A percentile compares a stretch with the other conserved stretches of the same genome.
phyloP scores from a whole-genome alignment of 164 flowering plant species.

The Malania oleifera region DNA sequence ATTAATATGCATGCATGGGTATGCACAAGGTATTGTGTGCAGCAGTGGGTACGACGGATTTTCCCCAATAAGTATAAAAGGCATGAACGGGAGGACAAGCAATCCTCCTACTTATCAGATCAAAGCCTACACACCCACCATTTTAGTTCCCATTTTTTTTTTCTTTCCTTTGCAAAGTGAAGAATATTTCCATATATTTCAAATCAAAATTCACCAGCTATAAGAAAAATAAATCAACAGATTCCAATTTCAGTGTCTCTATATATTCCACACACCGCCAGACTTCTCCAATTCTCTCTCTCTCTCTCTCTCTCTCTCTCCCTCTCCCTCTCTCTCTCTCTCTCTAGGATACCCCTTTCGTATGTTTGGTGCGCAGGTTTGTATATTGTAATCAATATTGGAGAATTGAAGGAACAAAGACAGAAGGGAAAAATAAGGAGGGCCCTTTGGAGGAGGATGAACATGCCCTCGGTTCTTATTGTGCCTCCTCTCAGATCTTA shows the following conservation, averaged over 20 bases:
- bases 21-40: not conserved
- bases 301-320: constrained; percentile 10
- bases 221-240: constrained; percentile 3
- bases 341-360: not conserved
- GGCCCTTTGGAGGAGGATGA: constrained; percentile 24
- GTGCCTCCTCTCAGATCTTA: constrained; percentile 39
- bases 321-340: not conserved
- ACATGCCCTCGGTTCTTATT: constrained; percentile 24
- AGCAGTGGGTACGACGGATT: not conserved
- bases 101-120: constrained; percentile 12
- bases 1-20: constrained; percentile 6
- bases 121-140: not conserved
- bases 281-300: constrained; percentile 10
- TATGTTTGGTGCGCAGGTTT: constrained; percentile 24
- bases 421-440: not conserved
- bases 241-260: constrained; percentile 12
- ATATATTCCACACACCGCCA: constrained; percentile 23
- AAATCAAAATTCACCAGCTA: not conserved
- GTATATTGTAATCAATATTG: constrained; percentile 13
- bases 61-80: constrained; percentile 13
- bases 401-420: constrained; percentile 6
- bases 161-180: not conserved
- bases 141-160: not conserved
- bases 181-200: not conserved
- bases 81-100: constrained; percentile 21